phyloP scores from a whole-genome alignment of 2,329 filamentous ascomycete species.

The Penicillium sp. region DNA sequence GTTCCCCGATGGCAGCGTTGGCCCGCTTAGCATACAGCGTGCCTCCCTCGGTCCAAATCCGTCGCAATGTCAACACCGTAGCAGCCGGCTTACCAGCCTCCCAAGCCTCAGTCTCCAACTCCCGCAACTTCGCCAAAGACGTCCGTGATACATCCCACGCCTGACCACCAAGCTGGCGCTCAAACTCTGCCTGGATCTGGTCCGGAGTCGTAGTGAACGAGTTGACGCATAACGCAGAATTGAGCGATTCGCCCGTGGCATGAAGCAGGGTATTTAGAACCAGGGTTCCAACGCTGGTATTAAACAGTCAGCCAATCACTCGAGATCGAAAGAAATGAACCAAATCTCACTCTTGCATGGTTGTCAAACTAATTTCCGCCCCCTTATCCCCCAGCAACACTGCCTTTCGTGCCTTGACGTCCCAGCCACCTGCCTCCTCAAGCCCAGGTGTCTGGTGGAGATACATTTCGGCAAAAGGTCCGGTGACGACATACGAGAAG shows the following conservation, averaged over 20 bases:
- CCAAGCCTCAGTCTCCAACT: conserved; percentile 63
- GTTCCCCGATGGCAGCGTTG: conserved; percentile 61
- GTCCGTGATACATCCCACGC: conserved; percentile 58
- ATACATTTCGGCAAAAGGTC: conserved; percentile 68
- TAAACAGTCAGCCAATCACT: neutral
- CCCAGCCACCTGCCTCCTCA: conserved; percentile 58
- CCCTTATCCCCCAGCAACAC: conserved; percentile 62
- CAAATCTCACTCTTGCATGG: conserved; percentile 66
- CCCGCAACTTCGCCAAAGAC: conserved; percentile 55
- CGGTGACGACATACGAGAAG: conserved; percentile 70
- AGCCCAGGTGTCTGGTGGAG: conserved; percentile 46
- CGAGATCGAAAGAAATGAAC: neutral
- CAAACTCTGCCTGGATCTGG: conserved; percentile 66
- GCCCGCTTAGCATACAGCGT: conserved; percentile 71
- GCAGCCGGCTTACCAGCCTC: conserved; percentile 54
- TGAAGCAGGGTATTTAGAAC: conserved; percentile 64
- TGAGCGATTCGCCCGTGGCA: conserved; percentile 51
- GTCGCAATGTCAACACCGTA: conserved; percentile 60
- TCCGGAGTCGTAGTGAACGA: conserved; percentile 69
- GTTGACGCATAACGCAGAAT: conserved; percentile 66
- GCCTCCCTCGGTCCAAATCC: conserved; percentile 73
- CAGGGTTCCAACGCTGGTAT: conserved; percentile 63
- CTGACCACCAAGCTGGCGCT: conserved; percentile 62
- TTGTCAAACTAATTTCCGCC: conserved; percentile 66
- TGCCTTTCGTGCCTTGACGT: conserved; percentile 59